Conservation (phyloP, 352 stramenopile species). For the Globisporangium orthogonon region DNA sequence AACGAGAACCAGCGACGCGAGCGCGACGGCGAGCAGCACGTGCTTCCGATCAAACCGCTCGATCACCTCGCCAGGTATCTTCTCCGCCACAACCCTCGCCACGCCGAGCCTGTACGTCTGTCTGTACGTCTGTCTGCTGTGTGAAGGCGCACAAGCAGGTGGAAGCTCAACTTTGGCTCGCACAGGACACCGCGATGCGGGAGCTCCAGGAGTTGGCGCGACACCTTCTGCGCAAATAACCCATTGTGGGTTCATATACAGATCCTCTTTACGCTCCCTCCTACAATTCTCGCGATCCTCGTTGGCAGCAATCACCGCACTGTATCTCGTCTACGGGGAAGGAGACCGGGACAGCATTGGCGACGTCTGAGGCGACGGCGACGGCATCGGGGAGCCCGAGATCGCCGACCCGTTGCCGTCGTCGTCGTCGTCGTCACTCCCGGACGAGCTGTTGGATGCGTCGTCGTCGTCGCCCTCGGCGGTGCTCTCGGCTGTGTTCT, state of each 20-base stretch:
- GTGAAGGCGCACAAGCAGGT: not conserved
- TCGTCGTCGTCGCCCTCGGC: slow-evolving; percentile 34
- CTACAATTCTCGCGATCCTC: not conserved
- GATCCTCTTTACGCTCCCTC: not conserved
- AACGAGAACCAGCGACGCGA: slow-evolving; percentile 31
- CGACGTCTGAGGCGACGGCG: slow-evolving; percentile 43
- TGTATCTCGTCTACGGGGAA: slow-evolving; percentile 24
- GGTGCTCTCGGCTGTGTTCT: slow-evolving; percentile 15
- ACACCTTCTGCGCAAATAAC: slow-evolving; percentile 31
- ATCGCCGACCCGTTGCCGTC: slow-evolving; percentile 57
- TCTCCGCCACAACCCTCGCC: slow-evolving; percentile 54
- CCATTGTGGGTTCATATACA: not conserved
- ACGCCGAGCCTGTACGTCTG: slow-evolving; percentile 35
- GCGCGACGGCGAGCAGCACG: slow-evolving; percentile 28
- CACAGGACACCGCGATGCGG: slow-evolving; percentile 22
- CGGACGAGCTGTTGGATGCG: slow-evolving; percentile 30
- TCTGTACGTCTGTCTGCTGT: not conserved
- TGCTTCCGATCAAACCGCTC: slow-evolving; percentile 39
- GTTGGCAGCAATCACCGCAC: too few species aligned
- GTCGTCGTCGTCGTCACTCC: slow-evolving; percentile 24
- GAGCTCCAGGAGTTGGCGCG: slow-evolving; percentile 30
- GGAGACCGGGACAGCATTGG: slow-evolving; percentile 54
- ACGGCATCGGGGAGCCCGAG: slow-evolving; percentile 48
- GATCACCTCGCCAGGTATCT: slow-evolving; percentile 66
- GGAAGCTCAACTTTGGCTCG: not conserved